Percentiles rank a stretch among this genome's conserved stretches.
phyloP scores from a whole-genome alignment of 1,284 basidiomycete genomes.

The Leucocoprinus gongylophorus region DNA sequence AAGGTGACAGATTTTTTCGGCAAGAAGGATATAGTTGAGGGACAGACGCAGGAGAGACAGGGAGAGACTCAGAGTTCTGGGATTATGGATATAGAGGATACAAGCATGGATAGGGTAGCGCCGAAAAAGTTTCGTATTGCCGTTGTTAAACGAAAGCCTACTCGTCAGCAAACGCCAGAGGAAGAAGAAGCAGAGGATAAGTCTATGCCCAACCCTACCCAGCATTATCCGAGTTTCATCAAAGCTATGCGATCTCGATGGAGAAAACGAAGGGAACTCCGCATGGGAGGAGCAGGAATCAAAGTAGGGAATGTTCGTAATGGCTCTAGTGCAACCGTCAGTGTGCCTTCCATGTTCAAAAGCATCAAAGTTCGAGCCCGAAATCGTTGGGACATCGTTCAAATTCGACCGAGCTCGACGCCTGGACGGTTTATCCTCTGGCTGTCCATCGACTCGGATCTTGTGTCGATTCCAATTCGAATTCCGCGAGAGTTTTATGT shows the following conservation, averaged over 20 bases:
- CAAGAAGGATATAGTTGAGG: constrained; percentile 22
- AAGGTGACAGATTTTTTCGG: constrained; percentile 96
- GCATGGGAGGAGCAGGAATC: constrained; percentile 34
- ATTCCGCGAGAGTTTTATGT: constrained; percentile 93
- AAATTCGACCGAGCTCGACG: constrained; percentile 73
- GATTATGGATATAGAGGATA: constrained; percentile 61
- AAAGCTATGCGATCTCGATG: constrained; percentile 76
- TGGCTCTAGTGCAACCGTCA: constrained; percentile 22
- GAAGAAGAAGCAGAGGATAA: constrained; percentile 28
- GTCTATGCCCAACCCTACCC: constrained; percentile 52
- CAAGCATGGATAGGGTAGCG: constrained; percentile 27
- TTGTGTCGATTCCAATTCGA: constrained; percentile 75
- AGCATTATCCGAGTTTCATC: constrained; percentile 78
- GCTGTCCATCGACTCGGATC: constrained; percentile 79
- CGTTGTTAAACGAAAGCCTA: constrained; percentile 25
- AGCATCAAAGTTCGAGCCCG: constrained; percentile 60
- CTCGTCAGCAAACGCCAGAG: constrained; percentile 37
- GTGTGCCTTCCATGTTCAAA: constrained; percentile 76
- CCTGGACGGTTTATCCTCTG: constrained; percentile 88
- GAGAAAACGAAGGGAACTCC: constrained; percentile 54
- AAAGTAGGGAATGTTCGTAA: background rate
- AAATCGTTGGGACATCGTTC: constrained; percentile 89
- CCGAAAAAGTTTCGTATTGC: constrained; percentile 17
- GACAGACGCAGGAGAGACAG: constrained; percentile 19
- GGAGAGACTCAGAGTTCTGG: constrained; percentile 28